A percentile compares a stretch with the other conserved stretches of the same genome.
These are phyloP conservation scores for Candida tallmaniae DNA, from an alignment of 805 yeast species.

Conservation along the genomic window DNA sequence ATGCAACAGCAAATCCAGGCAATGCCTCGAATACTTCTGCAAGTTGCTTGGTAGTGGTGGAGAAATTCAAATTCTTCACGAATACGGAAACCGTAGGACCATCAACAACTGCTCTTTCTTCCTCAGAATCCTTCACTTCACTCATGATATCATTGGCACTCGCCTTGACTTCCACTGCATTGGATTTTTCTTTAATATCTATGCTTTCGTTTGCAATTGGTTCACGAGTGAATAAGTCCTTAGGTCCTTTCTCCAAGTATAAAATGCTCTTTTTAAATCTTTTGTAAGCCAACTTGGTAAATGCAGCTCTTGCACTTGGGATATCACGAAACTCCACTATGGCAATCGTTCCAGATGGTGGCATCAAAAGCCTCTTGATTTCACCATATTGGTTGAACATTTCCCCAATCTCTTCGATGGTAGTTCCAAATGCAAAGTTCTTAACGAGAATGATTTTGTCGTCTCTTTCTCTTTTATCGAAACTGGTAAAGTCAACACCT, in stretches of 20 bases:
- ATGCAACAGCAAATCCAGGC: constrained; percentile 77
- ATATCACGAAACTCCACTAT: constrained; percentile 83
- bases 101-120: constrained; percentile 40
- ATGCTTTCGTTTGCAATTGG: constrained; percentile 39
- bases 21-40: constrained; percentile 60
- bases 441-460: constrained; percentile 80
- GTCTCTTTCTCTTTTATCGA: constrained; percentile 63
- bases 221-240: constrained; percentile 63
- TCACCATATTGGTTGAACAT: constrained; percentile 79
- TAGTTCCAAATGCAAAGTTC: constrained; percentile 87
- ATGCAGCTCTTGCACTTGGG: constrained; percentile 85
- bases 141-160: constrained; percentile 44
- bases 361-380: constrained; percentile 77
- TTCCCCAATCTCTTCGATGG: constrained; percentile 74
- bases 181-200: constrained; percentile 22
- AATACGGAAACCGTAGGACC: constrained; percentile 87
- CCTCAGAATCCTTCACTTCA: constrained; percentile 20
- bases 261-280: constrained; percentile 83
- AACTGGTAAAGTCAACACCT: constrained; percentile 79
- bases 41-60: constrained; percentile 60
- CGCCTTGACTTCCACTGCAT: constrained; percentile 42
- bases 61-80: constrained; percentile 86
- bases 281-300: constrained; percentile 79
- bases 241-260: constrained; percentile 93
- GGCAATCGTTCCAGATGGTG: constrained; percentile 95